Evolutionary conservation across 805 yeast species (phyloP), one percentile per base, ranked within the genome.

Genomic region (Lipomyces yamanashiensis): DNA sequence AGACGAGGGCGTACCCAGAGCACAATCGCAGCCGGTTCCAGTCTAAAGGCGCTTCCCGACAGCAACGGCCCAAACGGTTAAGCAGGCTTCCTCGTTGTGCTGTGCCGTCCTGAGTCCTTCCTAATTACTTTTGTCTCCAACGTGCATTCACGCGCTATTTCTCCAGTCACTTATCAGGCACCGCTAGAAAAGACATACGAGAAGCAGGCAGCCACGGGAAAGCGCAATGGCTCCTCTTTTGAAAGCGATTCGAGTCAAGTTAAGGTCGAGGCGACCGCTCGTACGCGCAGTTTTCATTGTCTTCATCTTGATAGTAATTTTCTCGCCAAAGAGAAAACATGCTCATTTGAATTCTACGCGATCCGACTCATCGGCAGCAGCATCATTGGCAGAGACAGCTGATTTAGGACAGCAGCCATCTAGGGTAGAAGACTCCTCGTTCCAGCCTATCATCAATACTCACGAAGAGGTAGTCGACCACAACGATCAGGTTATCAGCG

Each of bases 361-460:
- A 28, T 28, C 28, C 28, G 28, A 28, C 28, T 5, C 28, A 28
- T 28, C 28, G 28, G 28, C 28, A 3, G n/a, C n/a, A 41, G 17
- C 47, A 10, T 43, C 47, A 2, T 43, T 19, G 6, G 6, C 47
- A 15, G 15, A 8, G 47, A 17, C 9, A 43, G 47, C 2, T n/a
- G 47, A 43, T 10, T 2, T n/a, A 10, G 47, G 47, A n/a, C 6
- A 43, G 19, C 47, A 43, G 47, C 47, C 47, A 43, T 21, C 47
- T 4, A 4, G 47, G 21, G 19, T n/a, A 43, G 47, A 43, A 17
- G 47, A 43, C 21, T 7, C 6, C 5, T 43, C 47, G 9, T 43
- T 43, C 21, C 47, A 43, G 19, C 47, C 50, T 9, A 23, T 53
- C 44, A 48, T 41, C 48, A 41, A 53, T 48, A 53, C 56, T 2